phyloP scores from a whole-genome alignment of 352 stramenopile genomes.

The Globisporangium yorkense region DNA sequence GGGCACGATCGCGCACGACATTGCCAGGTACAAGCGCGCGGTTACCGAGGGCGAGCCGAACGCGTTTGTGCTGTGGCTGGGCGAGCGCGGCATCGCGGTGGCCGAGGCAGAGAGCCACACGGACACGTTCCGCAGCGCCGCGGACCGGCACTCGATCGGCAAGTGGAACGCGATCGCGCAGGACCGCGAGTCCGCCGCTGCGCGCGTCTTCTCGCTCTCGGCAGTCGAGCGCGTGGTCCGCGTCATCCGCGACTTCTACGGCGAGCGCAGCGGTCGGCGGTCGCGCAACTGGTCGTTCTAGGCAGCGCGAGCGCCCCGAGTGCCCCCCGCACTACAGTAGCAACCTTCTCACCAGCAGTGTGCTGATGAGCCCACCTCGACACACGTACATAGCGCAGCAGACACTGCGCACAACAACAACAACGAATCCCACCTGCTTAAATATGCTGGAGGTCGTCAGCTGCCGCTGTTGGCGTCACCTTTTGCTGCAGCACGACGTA shows the following conservation, averaged over 20 bases:
- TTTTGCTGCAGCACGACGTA: conserved; percentile 68
- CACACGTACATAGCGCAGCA: background rate
- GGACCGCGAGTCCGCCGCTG: conserved; percentile 23
- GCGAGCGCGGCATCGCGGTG: conserved; percentile 26
- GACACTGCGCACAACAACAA: background rate
- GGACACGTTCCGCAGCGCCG: conserved; percentile 38
- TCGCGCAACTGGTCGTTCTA: conserved; percentile 55
- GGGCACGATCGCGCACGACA: conserved; percentile 74
- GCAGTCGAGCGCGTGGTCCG: conserved; percentile 54
- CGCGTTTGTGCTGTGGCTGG: conserved; percentile 73
- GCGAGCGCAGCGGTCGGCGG: conserved; percentile 28
- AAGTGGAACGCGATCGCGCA: conserved; percentile 47
- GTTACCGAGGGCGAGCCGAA: conserved; percentile 62
- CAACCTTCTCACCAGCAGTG: background rate
- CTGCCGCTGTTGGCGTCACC: conserved; percentile 4
- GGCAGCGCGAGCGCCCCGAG: background rate
- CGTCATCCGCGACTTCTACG: conserved; percentile 63
- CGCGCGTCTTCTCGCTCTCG: conserved; percentile 43
- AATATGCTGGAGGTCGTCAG: background rate
- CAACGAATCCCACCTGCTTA: background rate
- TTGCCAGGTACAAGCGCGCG: conserved; percentile 62
- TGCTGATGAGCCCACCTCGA: background rate
- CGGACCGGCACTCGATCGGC: conserved; percentile 20
- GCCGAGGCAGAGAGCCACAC: conserved; percentile 29
- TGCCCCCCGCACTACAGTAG: background rate